Evolutionary conservation across 192 early-diverging fungal genomes (phyloP), one percentile per base, ranked within the genome.

Genomic region (Gamsiella multidivaricata): DNA sequence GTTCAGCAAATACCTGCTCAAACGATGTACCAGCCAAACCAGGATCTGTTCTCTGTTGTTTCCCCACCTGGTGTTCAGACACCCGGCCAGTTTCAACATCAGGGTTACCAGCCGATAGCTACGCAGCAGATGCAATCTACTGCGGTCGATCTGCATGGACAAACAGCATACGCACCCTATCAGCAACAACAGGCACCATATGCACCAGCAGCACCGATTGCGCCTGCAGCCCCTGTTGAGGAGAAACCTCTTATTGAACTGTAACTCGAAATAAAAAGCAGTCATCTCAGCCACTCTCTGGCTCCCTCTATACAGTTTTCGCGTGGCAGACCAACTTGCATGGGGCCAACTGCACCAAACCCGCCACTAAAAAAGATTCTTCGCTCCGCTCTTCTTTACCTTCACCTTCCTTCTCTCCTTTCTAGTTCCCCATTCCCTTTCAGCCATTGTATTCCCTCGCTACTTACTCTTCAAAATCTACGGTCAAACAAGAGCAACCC

Each of bases 201-300:
- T 57, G 29, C 56, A 20, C 37, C 65, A 39, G 49, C 61, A 23
- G 60, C 34, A 55, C 32, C 76, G 14, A 42, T 39, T 42, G 54
- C 69, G 2, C 61, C 54, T 18, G 54, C 57, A 3, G 61, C 36
- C 1, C 67, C 72, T 51, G 79, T 67, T 37, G 71, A 85, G 47
- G 88, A 88, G 32, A 85, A 86, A n/a, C 88, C 88, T 15, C 59
- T 89, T 65, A 89, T 89, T 63, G 88, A 89, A 53, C 69, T 89
- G 9, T 89, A 60, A 68, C 2, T 22, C 3, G 3, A 61, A n/a
- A n/a, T n/a, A n/a, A 5, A 54, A 42, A 33, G 29, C 25, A 60
- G 34, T 42, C 36, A 14, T 31, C 31, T 14, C 34, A 8, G 3
- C 34, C 2, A 20, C 5, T 55, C n/a, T 36, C 36, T 53, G 5